Evolutionary conservation across 1,139 yeast genomes (phyloP), one percentile per base, ranked within the genome.

Genomic region (Yamadazyma mexicana): DNA sequence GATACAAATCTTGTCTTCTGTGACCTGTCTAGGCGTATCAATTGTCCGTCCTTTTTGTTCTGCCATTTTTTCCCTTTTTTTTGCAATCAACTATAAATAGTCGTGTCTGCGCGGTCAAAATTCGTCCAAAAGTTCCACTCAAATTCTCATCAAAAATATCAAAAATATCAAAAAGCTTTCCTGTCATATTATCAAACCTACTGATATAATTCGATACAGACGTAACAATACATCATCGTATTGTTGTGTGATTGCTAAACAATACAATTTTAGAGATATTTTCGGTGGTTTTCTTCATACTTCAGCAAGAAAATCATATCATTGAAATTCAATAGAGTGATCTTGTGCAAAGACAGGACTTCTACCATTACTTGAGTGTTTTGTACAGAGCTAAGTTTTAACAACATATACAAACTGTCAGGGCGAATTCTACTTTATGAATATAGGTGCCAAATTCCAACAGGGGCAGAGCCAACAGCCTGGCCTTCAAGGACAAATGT

Each of bases 361-460:
- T 20, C 17, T 3, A 26, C 29, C 15, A 5, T 12, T 16, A 10
- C 22, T 18, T 16, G 22, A 16, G 5, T 4, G 5, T 4, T 16
- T 14, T 5, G 16, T 17, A n/a, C n/a, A n/a, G n/a, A n/a, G n/a
- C n/a, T 16, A 11, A 15, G 11, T 10, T 12, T 11, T 5, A 16
- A 16, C 3, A 17, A 5, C 5, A 15, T 4, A 15, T 5, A 28
- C 10, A 7, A 15, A n/a, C 22, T 6, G n/a, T n/a, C 14, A 17
- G 12, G 12, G 12, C 16, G 12, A 4, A 15, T 11, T 26, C 17
- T 26, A 33, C n/a, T 5, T 11, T 20, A 35, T 35, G 65, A 61
- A 60, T 44, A 54, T 62, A 39, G 59, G 59, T 44, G 55, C 55
- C 35, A 67, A 67, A 47, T 67, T 58, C 49, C 69, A 58, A 46